Conservation (phyloP, 805 yeast genomes). For the Priceomyces medius region DNA sequence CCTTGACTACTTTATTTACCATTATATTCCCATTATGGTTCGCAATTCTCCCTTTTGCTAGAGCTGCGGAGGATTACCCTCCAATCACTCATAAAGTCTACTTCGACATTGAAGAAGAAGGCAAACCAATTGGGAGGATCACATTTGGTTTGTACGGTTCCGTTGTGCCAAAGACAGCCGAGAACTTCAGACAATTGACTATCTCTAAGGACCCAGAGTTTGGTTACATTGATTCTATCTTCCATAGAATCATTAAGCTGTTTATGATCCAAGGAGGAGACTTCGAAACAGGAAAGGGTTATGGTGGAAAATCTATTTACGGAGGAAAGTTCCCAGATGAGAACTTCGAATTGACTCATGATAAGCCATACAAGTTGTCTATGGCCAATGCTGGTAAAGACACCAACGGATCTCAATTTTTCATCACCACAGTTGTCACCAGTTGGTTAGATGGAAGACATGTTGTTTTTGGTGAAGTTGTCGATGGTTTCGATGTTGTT, state of each 20-base stretch:
- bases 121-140: slow-evolving; percentile 71
- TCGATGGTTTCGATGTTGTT: slow-evolving; percentile 84
- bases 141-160: slow-evolving; percentile 86
- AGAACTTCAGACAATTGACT: slow-evolving; percentile 80
- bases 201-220: slow-evolving; percentile 58
- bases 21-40: neutral
- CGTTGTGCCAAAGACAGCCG: slow-evolving; percentile 61
- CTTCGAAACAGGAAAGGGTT: slow-evolving; percentile 66
- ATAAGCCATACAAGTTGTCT: slow-evolving; percentile 64
- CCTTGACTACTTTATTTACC: neutral
- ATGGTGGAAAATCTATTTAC: slow-evolving; percentile 81
- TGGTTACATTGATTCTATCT: slow-evolving; percentile 60
- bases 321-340: slow-evolving; percentile 78
- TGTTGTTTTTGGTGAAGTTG: slow-evolving; percentile 94
- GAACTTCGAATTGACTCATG: slow-evolving; percentile 67
- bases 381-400: slow-evolving; percentile 81
- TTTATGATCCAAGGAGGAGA: slow-evolving; percentile 92
- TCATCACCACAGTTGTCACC: slow-evolving; percentile 88
- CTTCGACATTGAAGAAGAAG: slow-evolving; percentile 85
- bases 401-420: slow-evolving; percentile 91
- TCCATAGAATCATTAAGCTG: slow-evolving; percentile 71
- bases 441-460: slow-evolving; percentile 92
- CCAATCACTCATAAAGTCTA: slow-evolving; percentile 75
- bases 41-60: neutral
- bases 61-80: slow-evolving; percentile 38